Evolutionary conservation across 352 stramenopile species (phyloP).

Genomic region (Thraustotheca clavata): DNA sequence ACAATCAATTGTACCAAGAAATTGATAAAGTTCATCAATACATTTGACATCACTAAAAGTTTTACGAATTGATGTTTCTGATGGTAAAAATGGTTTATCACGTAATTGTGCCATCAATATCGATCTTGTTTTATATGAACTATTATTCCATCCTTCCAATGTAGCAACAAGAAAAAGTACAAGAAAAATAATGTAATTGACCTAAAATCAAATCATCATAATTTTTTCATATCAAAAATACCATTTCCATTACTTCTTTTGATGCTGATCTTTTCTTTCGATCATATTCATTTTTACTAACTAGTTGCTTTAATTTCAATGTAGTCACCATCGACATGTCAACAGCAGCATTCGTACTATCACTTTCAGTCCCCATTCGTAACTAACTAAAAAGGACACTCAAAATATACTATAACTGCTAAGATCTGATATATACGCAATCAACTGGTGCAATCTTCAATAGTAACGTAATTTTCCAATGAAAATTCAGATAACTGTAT

Average conservation of each 20-base stretch:
- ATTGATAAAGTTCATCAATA: conserved; percentile 2
- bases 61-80: background rate
- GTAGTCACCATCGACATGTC: background rate
- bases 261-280: conserved; percentile 5
- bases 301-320: background rate
- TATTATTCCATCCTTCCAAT: conserved; percentile 5
- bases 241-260: conserved; percentile 20
- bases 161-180: conserved; percentile 7
- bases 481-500: no score
- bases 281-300: background rate
- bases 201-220: background rate
- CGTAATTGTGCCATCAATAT: conserved; percentile 3
- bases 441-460: no score
- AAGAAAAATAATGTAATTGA: conserved; percentile 20
- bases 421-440: no score
- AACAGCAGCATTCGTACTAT: no score
- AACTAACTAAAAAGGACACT: no score
- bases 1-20: background rate
- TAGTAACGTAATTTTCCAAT: no score
- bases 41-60: background rate
- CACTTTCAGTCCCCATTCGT: no score
- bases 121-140: background rate
- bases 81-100: background rate
- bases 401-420: no score
- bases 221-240: background rate